Percentiles rank a stretch among this genome's conserved stretches.
Conservation (phyloP, 495 filamentous ascomycete species). For the Aspergillus avenaceus region DNA sequence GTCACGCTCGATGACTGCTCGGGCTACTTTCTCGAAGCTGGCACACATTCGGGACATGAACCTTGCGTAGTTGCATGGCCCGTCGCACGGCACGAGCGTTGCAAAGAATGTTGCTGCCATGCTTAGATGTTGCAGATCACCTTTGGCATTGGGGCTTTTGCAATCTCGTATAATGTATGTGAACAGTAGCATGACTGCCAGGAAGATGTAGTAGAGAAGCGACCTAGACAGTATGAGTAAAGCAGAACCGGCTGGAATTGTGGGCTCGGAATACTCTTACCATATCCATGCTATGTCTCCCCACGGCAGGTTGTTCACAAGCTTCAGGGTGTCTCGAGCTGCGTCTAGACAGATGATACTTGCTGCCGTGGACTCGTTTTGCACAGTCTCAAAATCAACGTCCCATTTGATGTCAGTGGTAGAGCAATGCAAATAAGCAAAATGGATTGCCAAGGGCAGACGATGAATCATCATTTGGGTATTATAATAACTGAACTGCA, state of each 20-base stretch:
- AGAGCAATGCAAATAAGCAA: conserved; percentile 9
- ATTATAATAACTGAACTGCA: conserved; percentile 95
- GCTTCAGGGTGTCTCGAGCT: conserved; percentile 81
- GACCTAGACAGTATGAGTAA: conserved; percentile 69
- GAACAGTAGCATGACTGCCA: conserved; percentile 89
- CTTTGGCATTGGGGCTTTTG: conserved; percentile 69
- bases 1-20: conserved; percentile 76
- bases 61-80: conserved; percentile 71
- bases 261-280: too few species aligned
- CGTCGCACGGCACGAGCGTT: conserved; percentile 59
- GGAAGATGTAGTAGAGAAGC: conserved; percentile 91
- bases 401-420: conserved; percentile 2
- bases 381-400: conserved; percentile 34
- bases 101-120: conserved; percentile 84
- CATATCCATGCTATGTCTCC: conserved; percentile 91
- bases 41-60: conserved; percentile 87
- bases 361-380: conserved; percentile 78
- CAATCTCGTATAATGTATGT: conserved; percentile 89
- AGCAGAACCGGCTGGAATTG: too few species aligned
- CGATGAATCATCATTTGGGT: conserved; percentile 93
- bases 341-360: conserved; percentile 80
- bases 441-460: conserved; percentile 89
- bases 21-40: conserved; percentile 88
- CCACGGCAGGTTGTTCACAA: conserved; percentile 90
- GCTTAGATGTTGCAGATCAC: conserved; percentile 81